Conservation (phyloP, 805 yeast species). For the Starmerella asiatica region DNA sequence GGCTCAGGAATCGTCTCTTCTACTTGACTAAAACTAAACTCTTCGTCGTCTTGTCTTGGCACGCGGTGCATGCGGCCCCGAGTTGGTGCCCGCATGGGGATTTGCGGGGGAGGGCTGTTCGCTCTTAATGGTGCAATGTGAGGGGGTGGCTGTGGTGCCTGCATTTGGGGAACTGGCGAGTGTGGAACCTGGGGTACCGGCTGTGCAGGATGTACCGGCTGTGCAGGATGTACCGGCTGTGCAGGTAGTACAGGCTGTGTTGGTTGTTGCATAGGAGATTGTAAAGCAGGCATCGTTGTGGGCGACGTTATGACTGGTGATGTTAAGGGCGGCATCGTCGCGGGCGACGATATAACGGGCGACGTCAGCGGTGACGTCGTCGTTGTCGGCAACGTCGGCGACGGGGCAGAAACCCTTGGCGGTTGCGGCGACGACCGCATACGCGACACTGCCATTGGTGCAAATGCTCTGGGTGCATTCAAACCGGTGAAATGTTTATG, state of each 20-base stretch:
- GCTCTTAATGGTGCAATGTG: background rate
- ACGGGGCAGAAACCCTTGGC: background rate
- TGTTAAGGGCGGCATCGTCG: no score
- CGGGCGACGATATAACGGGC: no score
- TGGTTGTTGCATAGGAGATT: background rate
- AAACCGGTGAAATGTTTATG: slow-evolving; percentile 33
- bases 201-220: background rate
- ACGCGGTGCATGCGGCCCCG: background rate
- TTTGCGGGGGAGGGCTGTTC: background rate
- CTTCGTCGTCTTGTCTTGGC: background rate
- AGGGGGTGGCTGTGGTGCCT: background rate
- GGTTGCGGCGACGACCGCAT: slow-evolving; percentile 1
- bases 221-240: background rate
- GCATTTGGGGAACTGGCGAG: background rate
- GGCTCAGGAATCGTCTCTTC: slow-evolving; percentile 1
- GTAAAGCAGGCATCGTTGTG: background rate
- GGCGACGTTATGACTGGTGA: no score
- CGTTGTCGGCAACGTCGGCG: background rate
- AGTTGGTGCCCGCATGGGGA: slow-evolving; percentile 1
- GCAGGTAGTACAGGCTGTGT: background rate
- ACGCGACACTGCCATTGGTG: slow-evolving; percentile 9
- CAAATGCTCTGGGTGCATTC: slow-evolving; percentile 1
- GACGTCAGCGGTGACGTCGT: no score
- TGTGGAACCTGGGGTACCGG: background rate
- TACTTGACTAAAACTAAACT: background rate